These are phyloP conservation scores for Cordyceps javanica DNA, from an alignment of 2,329 filamentous ascomycete species.

Conservation along the genomic window DNA sequence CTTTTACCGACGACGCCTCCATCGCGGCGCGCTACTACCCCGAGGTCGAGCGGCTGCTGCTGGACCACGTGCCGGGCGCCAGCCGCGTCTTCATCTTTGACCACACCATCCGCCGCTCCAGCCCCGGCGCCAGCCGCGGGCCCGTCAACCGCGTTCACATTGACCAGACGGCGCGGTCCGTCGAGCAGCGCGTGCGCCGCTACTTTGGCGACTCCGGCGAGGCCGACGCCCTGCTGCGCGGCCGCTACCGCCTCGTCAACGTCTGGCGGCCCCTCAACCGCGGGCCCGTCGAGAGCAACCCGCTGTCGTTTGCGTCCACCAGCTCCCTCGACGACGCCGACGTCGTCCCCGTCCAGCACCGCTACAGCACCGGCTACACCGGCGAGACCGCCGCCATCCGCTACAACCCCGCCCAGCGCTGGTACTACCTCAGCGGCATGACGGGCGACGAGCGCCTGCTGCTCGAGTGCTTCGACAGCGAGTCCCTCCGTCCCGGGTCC, in stretches of 20 bases:
- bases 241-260: slow-evolving; percentile 77
- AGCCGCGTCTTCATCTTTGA: slow-evolving; percentile 71
- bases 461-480: slow-evolving; percentile 73
- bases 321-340: slow-evolving; percentile 55
- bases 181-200: slow-evolving; percentile 58
- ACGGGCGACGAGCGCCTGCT: slow-evolving; percentile 64
- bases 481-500: slow-evolving; percentile 42
- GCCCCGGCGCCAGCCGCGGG: slow-evolving; percentile 50
- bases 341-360: slow-evolving; percentile 65
- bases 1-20: slow-evolving; percentile 62
- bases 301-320: slow-evolving; percentile 64
- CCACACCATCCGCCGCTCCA: slow-evolving; percentile 73
- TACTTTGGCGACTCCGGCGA: slow-evolving; percentile 56
- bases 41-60: slow-evolving; percentile 68
- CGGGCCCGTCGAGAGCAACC: slow-evolving; percentile 57
- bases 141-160: slow-evolving; percentile 74
- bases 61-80: slow-evolving; percentile 60
- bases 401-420: slow-evolving; percentile 57
- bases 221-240: slow-evolving; percentile 57
- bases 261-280: slow-evolving; percentile 67
- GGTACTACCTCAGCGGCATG: slow-evolving; percentile 80
- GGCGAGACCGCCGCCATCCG: slow-evolving; percentile 70
- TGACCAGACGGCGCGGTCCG: slow-evolving; percentile 68
- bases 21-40: slow-evolving; percentile 75
- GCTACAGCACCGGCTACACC: slow-evolving; percentile 57